Evolutionary conservation across 2,329 filamentous ascomycete genomes (phyloP), one percentile per base, ranked within the genome.

Genomic region (Diaporthe australafricana): DNA sequence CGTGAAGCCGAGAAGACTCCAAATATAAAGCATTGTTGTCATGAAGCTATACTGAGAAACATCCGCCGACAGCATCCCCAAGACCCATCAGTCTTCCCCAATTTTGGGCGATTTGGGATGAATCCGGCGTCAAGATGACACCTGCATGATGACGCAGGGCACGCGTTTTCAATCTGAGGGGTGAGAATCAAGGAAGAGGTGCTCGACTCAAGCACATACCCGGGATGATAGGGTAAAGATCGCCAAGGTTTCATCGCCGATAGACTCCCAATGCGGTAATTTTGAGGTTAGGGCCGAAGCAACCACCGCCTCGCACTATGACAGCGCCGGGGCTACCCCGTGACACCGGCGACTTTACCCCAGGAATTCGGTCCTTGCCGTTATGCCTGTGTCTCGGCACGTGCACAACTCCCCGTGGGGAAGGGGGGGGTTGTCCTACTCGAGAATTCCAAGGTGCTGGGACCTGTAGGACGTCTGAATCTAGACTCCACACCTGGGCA

Each of bases 351-450:
- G 48, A 62, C 14, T 62, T 47, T 62, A 62, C 56, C 56, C 56
- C 56, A 62, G 56, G 56, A 45, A 62, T 62, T 62, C 56, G 56
- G 56, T 62, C 56, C 56, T 47, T 14, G 30, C 56, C 56, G 56
- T 62, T n/a, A 47, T 62, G 56, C 38, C 38, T 45, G 5, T 47
- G 56, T 20, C 56, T 62, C 40, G 56, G 56, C 56, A 62, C 56
- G 56, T 62, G 40, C 25, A 62, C 40, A 30, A 62, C 40, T 62
- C 56, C 56, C 55, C 38, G 38, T 38, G 42, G 56, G 56, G 40
- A 40, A 62, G 47, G 40, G 56, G 40, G 56, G 25, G 2, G 22
- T 14, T 45, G 38, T 20, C 17, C 40, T 62, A 25, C 56, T 32
- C 42, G 38, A 62, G n/a, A n/a, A 32, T 62, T 62, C 56, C 40